These are phyloP conservation scores for Xylaria sp. DNA, from an alignment of 2,329 filamentous ascomycete species.

Conservation along the genomic window DNA sequence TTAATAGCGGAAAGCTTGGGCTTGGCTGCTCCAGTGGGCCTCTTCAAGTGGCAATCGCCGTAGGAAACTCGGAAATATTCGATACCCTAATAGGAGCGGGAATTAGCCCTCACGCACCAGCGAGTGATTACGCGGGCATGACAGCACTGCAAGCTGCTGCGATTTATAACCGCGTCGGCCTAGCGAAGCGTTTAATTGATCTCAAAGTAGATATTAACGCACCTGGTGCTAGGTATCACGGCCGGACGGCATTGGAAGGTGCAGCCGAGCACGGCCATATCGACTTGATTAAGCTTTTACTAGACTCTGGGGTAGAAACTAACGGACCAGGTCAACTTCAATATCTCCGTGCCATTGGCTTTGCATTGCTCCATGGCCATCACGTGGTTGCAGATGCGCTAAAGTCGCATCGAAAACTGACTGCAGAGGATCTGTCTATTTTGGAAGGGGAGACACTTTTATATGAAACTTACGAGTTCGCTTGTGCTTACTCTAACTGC, in stretches of 20 bases:
- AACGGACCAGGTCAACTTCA: not conserved
- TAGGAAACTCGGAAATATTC: not conserved
- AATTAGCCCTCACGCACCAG: not conserved
- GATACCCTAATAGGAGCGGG: not conserved
- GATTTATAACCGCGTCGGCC: not conserved
- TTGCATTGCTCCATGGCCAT: not conserved
- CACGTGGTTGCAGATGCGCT: not conserved
- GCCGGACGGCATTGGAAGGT: conserved; percentile 1
- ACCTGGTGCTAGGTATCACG: not conserved
- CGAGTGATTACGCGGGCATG: not conserved
- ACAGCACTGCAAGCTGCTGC: conserved; percentile 8
- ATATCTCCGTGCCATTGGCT: conserved; percentile 10
- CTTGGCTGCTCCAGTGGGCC: not conserved
- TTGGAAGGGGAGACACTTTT: not conserved
- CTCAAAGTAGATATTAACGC: conserved; percentile 7
- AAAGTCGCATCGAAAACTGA: not conserved
- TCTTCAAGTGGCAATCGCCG: not conserved
- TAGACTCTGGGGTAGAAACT: conserved; percentile 1
- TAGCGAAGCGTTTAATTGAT: not conserved
- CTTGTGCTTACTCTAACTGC: too few species aligned
- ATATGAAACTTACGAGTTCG: too few species aligned
- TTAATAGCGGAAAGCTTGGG: not conserved
- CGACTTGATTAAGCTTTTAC: not conserved
- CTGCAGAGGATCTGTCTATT: not conserved
- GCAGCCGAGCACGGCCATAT: conserved; percentile 2